Evolutionary conservation across 1,284 basidiomycete species (phyloP).

Genomic region (Ustilago trichophora): DNA sequence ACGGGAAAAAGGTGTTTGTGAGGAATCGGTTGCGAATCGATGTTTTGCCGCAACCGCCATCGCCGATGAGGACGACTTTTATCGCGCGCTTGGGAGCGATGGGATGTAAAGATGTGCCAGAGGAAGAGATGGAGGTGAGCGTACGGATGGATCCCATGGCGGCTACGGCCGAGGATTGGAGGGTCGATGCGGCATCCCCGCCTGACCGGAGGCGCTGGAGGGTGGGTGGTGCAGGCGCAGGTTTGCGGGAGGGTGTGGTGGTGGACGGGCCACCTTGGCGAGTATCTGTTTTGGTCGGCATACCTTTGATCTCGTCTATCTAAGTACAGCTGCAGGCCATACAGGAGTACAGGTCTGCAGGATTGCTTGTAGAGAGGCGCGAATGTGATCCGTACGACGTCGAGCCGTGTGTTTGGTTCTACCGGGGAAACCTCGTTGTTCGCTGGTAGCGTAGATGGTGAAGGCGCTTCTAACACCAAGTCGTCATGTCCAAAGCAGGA

Average conservation of each 20-base stretch:
- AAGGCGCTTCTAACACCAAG: too few species aligned
- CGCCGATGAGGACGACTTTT: slow-evolving; percentile 61
- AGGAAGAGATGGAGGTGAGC: slow-evolving; percentile 18
- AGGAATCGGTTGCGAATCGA: slow-evolving; percentile 51
- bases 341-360: too few species aligned
- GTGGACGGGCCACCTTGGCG: background rate
- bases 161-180: slow-evolving; percentile 26
- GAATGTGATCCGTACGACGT: too few species aligned
- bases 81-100: slow-evolving; percentile 32
- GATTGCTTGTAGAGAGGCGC: too few species aligned
- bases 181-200: slow-evolving; percentile 7
- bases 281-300: slow-evolving; percentile 3
- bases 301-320: background rate
- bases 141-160: slow-evolving; percentile 21
- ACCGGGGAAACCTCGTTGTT: too few species aligned
- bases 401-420: too few species aligned
- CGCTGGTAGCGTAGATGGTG: too few species aligned
- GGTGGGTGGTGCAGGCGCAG: background rate
- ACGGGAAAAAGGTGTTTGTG: slow-evolving; percentile 34
- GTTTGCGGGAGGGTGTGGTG: background rate
- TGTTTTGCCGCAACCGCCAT: slow-evolving; percentile 54
- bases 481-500: too few species aligned
- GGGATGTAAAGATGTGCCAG: slow-evolving; percentile 18
- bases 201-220: slow-evolving; percentile 11
- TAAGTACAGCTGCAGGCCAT: too few species aligned